Evolutionary conservation across 1,284 basidiomycete genomes (phyloP).

Genomic region (Irpex sp.): DNA sequence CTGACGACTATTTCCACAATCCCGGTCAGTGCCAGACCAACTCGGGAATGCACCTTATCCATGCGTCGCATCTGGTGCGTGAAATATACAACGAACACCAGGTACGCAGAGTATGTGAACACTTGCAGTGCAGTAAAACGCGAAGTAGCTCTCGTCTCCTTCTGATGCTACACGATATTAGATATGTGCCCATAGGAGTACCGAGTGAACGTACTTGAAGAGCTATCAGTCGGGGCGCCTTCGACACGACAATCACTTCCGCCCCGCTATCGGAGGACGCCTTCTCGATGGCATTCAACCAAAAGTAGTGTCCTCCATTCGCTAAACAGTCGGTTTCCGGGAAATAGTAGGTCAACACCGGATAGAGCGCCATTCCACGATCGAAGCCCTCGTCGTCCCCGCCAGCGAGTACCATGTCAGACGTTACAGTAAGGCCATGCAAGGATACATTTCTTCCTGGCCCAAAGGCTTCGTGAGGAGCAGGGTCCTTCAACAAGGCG

Average conservation of each 20-base stretch:
- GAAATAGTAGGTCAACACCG: constrained; percentile 77
- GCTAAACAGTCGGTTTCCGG: constrained; percentile 64
- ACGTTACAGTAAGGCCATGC: constrained; percentile 55
- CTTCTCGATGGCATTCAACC: constrained; percentile 53
- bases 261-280: constrained; percentile 35
- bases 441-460: constrained; percentile 46
- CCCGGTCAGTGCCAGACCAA: constrained; percentile 92
- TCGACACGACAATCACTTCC: constrained; percentile 40
- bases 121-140: constrained; percentile 58
- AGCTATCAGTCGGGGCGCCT: constrained; percentile 62
- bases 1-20: constrained; percentile 87
- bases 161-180: constrained; percentile 40
- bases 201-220: constrained; percentile 49
- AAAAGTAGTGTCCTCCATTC: constrained; percentile 53
- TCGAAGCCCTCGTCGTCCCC: constrained; percentile 50
- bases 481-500: constrained; percentile 44
- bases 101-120: constrained; percentile 77
- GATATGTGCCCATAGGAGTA: not conserved
- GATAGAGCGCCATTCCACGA: constrained; percentile 61
- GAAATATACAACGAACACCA: constrained; percentile 75
- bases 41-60: constrained; percentile 83
- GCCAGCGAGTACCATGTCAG: constrained; percentile 73
- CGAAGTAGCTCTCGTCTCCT: constrained; percentile 24
- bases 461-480: constrained; percentile 54
- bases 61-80: constrained; percentile 74